Base-by-base conservation (phyloP, 495 filamentous ascomycete species). In the Trichoderma asperelloides region DNA sequence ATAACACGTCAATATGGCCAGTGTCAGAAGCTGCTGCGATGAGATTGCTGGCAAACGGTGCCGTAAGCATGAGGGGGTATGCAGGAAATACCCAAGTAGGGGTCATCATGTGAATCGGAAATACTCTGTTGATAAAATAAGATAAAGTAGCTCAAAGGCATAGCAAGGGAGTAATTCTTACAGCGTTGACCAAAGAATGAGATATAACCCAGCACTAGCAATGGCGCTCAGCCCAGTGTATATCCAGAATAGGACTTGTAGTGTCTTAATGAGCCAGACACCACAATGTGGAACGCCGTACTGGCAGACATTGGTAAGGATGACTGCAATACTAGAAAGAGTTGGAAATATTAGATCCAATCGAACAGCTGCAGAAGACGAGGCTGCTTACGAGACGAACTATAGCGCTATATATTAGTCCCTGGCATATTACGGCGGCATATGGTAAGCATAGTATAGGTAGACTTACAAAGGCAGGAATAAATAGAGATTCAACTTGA, bases 31-130 rank as follows among this genome's bases (percentile, higher is more conserved):
- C 74, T 40, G 83, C 79, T 18, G 76, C 72, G 72, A 88, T 84
- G 16, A 96, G 79, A 57, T 88, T 84, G 12, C 83, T 83, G 62
- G 90, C 91, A 73, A 90, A 86, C 0, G 91, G 91, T 9, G 90
- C 92, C 6, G 89, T 84, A 0, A 96, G 85, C 7, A 96, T 84
- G 66, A 96, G 84, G 0, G 92, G 92, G 69, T 96, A 96, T 0
- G 90, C 91, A 0, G 92, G 92, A 68, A 96, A 96, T 41, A 96
- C 92, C 92, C 91, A 96, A 62, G 94, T 86, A 0, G 92, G 92
- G 0, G 92, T 96, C 92, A 96, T 96, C 41, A 88, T 86, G 23
- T 87, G 86, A 41, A 96, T 91, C 2, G 91, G 92, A 71, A 93
- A 94, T 27, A 88, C 85, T 69, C 77, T 78, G 40, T 30, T 16